Conservation (phyloP, 345 rosid species). For the Heritiera littoralis region DNA sequence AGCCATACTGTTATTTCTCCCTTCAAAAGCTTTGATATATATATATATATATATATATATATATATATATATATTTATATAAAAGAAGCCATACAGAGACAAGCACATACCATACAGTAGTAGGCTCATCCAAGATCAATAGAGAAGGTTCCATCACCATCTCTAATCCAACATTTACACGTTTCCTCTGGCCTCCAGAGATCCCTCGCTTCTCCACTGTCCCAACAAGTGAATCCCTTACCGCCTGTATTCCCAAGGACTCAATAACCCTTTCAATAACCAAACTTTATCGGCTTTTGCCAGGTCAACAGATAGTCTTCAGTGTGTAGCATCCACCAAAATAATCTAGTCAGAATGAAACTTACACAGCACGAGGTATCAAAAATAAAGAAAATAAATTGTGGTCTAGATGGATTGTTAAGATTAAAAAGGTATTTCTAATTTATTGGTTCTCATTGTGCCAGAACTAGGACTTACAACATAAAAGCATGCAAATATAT, state of each 20-base stretch:
- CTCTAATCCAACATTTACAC: conserved; percentile 90
- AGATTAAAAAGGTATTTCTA: not conserved
- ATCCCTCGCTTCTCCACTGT: conserved; percentile 87
- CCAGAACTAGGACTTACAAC: no score
- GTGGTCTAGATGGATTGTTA: conserved; percentile 5
- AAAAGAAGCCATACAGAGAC: not conserved
- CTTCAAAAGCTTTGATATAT: not conserved
- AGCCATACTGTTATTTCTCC: no score
- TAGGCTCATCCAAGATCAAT: conserved; percentile 86
- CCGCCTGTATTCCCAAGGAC: conserved; percentile 73
- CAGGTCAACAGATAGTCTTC: conserved; percentile 71
- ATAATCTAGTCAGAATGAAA: conserved; percentile 24
- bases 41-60: no score
- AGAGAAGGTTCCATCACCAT: conserved; percentile 98
- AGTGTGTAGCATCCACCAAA: conserved; percentile 20
- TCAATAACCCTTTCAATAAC: conserved; percentile 91
- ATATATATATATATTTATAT: no score
- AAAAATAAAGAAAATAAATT: not conserved
- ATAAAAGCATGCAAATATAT: not conserved
- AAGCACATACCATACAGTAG: conserved; percentile 36
- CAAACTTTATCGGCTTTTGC: conserved; percentile 86
- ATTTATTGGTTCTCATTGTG: not conserved
- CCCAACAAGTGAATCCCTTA: conserved; percentile 89
- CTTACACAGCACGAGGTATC: conserved; percentile 1
- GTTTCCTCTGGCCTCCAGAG: conserved; percentile 94